A percentile compares a stretch with the other conserved stretches of the same genome.
Evolutionary conservation across 139 green algal genomes (phyloP).

Genomic region (Penium margaritaceum): DNA sequence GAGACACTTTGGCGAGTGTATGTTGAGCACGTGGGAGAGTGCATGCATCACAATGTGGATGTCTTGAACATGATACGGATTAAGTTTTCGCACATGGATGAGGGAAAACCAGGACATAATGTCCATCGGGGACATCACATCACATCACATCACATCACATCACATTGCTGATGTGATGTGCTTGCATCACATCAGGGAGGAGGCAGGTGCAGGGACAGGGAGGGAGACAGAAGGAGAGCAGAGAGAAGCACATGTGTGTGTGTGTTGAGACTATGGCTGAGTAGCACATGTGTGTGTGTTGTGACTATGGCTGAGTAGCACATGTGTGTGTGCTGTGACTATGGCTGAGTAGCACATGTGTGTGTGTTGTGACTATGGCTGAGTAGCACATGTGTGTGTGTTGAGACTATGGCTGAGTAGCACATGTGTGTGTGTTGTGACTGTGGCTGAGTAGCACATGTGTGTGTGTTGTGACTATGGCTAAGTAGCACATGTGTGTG

Average conservation of each 20-base stretch:
- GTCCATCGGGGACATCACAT: too few species aligned
- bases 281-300: neutral
- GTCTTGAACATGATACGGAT: too few species aligned
- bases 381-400: neutral
- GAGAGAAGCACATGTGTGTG: neutral
- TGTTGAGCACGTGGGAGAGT: too few species aligned
- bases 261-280: neutral
- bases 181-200: neutral
- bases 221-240: neutral
- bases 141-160: too few species aligned
- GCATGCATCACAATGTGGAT: too few species aligned
- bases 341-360: neutral
- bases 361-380: neutral
- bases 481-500: neutral
- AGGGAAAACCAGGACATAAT: too few species aligned
- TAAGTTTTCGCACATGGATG: too few species aligned
- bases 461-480: neutral
- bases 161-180: too few species aligned
- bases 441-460: constrained; percentile 43
- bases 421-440: neutral
- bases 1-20: too few species aligned
- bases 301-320: neutral
- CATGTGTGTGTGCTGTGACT: neutral
- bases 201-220: neutral
- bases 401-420: neutral